Conservation (phyloP, 192 early-diverging fungal genomes). For the Coemansia guatemalensis region DNA sequence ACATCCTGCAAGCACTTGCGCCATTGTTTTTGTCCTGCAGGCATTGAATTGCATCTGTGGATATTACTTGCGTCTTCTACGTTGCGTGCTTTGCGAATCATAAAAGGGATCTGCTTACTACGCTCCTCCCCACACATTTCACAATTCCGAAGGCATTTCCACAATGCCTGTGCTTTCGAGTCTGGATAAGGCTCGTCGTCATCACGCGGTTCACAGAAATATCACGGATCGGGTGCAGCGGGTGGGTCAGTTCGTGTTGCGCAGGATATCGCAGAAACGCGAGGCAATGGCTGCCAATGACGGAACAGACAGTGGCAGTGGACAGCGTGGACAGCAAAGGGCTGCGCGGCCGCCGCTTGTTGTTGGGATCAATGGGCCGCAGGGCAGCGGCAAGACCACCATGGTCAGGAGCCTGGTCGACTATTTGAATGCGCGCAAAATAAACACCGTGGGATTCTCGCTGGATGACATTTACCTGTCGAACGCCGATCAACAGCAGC, state of each 20-base stretch:
- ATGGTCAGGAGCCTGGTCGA: slow-evolving; percentile 52
- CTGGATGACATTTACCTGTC: slow-evolving; percentile 88
- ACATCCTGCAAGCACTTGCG: too few relatives aligned
- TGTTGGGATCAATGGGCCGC: slow-evolving; percentile 77
- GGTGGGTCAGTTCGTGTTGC: slow-evolving; percentile 34
- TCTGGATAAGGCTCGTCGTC: slow-evolving; percentile 29
- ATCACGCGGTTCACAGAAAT: slow-evolving; percentile 16
- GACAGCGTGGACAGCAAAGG: neutral
- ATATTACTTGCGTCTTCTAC: too few relatives aligned
- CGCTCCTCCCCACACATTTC: too few relatives aligned
- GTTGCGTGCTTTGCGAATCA: too few relatives aligned
- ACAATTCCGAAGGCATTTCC: neutral
- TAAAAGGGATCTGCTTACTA: too few relatives aligned
- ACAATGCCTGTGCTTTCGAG: slow-evolving; percentile 38
- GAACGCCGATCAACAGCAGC: slow-evolving; percentile 58
- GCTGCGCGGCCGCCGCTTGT: slow-evolving; percentile 43
- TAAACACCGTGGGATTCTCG: slow-evolving; percentile 65
- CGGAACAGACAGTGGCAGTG: too few relatives aligned
- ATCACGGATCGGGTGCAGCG: slow-evolving; percentile 17
- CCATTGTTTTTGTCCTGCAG: too few relatives aligned
- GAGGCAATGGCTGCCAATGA: neutral
- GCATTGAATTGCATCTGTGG: too few relatives aligned
- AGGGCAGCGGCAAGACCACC: slow-evolving; percentile 76
- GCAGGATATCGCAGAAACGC: slow-evolving; percentile 37
- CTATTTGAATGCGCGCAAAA: slow-evolving; percentile 43